Evolutionary conservation across 352 stramenopile species (phyloP).

Genomic region (Phytopythium ostracodes): DNA sequence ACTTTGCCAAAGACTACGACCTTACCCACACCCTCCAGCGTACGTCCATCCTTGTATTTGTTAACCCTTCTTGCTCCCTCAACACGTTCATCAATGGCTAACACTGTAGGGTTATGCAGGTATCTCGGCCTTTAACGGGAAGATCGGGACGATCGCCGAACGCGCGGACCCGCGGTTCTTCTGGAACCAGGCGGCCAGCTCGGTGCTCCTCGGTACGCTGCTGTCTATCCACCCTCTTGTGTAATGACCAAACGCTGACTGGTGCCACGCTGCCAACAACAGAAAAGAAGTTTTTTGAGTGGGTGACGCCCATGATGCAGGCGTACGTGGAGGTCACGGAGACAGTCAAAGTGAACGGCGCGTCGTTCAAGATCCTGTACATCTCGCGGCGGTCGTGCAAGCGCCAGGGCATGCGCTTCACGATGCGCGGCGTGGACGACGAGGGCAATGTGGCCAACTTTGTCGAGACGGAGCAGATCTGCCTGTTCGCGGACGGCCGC

Average conservation of each 20-base stretch:
- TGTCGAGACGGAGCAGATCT: constrained; percentile 95
- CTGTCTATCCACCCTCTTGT: not conserved
- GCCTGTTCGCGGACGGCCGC: constrained; percentile 53
- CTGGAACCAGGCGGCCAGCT: constrained; percentile 88
- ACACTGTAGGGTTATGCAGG: constrained; percentile 16
- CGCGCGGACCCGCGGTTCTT: constrained; percentile 90
- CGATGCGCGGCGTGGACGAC: constrained; percentile 89
- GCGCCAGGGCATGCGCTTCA: constrained; percentile 90
- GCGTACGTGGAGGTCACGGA: constrained; percentile 57
- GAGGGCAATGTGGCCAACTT: constrained; percentile 93
- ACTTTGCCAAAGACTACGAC: constrained; percentile 76
- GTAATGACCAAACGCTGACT: too few species aligned
- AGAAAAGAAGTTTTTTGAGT: constrained; percentile 78
- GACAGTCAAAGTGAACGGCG: constrained; percentile 34
- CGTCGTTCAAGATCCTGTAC: constrained; percentile 68
- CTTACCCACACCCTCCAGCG: constrained; percentile 77
- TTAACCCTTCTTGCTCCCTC: too few species aligned
- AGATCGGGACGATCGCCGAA: constrained; percentile 48
- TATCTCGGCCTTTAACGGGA: constrained; percentile 47
- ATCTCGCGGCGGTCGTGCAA: constrained; percentile 74
- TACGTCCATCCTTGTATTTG: too few species aligned
- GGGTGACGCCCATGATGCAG: constrained; percentile 78
- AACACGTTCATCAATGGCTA: not conserved
- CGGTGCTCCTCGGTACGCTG: constrained; percentile 45
- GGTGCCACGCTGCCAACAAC: too few species aligned